Conservation (phyloP, 2,329 filamentous ascomycete species). For the Phialocephala sp. region DNA sequence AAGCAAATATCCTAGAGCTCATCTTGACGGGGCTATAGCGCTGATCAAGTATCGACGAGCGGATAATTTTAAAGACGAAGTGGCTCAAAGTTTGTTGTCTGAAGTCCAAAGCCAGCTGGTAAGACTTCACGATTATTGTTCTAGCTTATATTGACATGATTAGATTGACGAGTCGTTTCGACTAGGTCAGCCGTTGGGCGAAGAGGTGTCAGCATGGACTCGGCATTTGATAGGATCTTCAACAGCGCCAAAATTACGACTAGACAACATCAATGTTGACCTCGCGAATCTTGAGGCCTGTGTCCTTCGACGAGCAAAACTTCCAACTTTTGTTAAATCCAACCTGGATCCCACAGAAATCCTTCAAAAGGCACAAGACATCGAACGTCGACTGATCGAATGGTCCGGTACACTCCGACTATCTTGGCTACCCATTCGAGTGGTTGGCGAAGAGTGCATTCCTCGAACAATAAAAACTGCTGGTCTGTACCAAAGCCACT, state of each 20-base stretch:
- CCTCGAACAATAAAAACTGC: slow-evolving; percentile 7
- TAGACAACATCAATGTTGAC: slow-evolving; percentile 22
- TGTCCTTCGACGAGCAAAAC: background rate
- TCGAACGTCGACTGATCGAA: slow-evolving; percentile 15
- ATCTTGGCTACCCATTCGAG: slow-evolving; percentile 9
- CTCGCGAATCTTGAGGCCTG: slow-evolving; percentile 17
- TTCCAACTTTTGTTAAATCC: background rate
- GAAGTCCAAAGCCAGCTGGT: slow-evolving; percentile 20
- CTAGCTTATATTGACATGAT: background rate
- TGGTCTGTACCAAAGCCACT: slow-evolving; percentile 17
- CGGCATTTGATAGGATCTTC: background rate
- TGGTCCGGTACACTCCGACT: slow-evolving; percentile 13
- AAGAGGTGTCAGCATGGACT: slow-evolving; percentile 16
- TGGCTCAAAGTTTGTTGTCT: slow-evolving; percentile 12
- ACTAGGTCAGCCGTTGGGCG: background rate
- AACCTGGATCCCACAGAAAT: background rate
- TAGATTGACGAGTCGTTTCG: slow-evolving; percentile 17
- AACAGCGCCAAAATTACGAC: background rate
- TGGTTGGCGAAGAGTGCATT: slow-evolving; percentile 10
- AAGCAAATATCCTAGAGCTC: slow-evolving; percentile 7
- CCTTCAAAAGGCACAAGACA: background rate
- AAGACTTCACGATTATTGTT: background rate
- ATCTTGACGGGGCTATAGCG: slow-evolving; percentile 22
- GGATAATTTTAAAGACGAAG: slow-evolving; percentile 9
- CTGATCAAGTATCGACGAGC: slow-evolving; percentile 23